Evolutionary conservation across 805 yeast species (phyloP).

Genomic region (Brettanomyces anomalus): DNA sequence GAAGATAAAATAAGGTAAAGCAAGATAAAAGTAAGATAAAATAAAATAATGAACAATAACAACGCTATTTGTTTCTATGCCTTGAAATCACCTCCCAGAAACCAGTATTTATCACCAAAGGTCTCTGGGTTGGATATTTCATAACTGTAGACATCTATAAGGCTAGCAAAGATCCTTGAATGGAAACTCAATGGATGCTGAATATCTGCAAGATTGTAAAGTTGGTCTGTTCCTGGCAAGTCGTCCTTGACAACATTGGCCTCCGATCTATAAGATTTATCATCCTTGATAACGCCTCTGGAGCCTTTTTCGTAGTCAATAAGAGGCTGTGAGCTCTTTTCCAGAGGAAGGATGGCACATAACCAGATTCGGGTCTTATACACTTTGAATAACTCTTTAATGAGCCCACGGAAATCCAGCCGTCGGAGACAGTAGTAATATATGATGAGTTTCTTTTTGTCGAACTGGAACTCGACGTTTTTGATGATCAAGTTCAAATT

Average conservation of each 20-base stretch:
- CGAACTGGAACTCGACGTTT: constrained; percentile 77
- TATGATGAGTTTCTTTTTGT: constrained; percentile 66
- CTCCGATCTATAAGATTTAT: constrained; percentile 29
- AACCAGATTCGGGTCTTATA: constrained; percentile 79
- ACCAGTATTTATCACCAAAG: constrained; percentile 20
- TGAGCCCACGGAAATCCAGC: constrained; percentile 64
- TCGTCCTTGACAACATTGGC: constrained; percentile 19
- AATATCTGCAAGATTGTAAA: constrained; percentile 28
- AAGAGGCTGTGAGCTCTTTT: constrained; percentile 22
- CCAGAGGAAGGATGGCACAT: constrained; percentile 55
- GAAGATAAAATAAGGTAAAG: not conserved
- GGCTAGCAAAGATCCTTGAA: constrained; percentile 37
- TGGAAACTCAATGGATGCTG: constrained; percentile 41
- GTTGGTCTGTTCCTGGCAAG: constrained; percentile 30
- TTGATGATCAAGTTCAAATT: constrained; percentile 49
- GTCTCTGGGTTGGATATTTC: constrained; percentile 27
- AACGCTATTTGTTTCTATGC: not conserved
- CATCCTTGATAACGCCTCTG: constrained; percentile 5
- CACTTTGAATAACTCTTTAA: constrained; percentile 63
- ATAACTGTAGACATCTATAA: constrained; percentile 33
- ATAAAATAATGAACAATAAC: not conserved
- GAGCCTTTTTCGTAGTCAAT: constrained; percentile 23
- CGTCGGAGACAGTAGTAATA: constrained; percentile 58
- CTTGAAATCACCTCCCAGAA: constrained; percentile 8
- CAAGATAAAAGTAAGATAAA: not conserved